Conservation (phyloP, 805 yeast genomes). For the Hanseniaspora hatyaiensis region DNA sequence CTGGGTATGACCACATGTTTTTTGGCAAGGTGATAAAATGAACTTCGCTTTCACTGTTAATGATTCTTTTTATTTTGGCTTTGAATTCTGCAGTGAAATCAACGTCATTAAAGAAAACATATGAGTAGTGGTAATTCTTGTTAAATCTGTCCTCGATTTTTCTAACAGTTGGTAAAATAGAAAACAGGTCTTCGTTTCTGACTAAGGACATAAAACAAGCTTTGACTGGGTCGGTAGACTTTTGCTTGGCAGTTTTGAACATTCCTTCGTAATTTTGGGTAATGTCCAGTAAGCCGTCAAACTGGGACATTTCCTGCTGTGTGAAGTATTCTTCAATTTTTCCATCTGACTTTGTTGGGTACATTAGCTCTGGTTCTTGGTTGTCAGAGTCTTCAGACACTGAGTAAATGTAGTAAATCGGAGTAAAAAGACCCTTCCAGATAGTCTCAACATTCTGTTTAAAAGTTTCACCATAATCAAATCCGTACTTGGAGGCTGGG, state of each 20-base stretch:
- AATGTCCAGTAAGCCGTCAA: constrained; percentile 6
- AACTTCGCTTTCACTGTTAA: constrained; percentile 46
- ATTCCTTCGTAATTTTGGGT: constrained; percentile 10
- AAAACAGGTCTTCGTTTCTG: constrained; percentile 51
- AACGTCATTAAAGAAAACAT: constrained; percentile 84
- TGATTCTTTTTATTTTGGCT: constrained; percentile 38
- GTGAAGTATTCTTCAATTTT: neutral
- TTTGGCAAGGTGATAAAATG: constrained; percentile 61
- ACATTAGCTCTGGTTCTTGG: constrained; percentile 4
- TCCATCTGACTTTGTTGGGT: constrained; percentile 11
- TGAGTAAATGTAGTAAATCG: constrained; percentile 10
- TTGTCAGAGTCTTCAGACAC: neutral
- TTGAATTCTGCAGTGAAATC: constrained; percentile 65
- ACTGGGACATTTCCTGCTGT: neutral
- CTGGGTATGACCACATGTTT: constrained; percentile 84
- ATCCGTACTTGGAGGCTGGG: constrained; percentile 9
- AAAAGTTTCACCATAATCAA: constrained; percentile 4
- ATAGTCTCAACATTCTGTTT: constrained; percentile 15
- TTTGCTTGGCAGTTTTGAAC: constrained; percentile 9
- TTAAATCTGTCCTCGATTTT: constrained; percentile 74
- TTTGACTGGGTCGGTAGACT: constrained; percentile 22
- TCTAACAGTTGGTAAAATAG: constrained; percentile 51
- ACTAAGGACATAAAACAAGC: constrained; percentile 47
- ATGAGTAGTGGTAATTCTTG: constrained; percentile 62
- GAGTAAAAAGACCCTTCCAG: constrained; percentile 16